Evolutionary conservation across 139 green algal species (phyloP), one percentile per base, ranked within the genome.

Genomic region (Picochlorum costavermella): DNA sequence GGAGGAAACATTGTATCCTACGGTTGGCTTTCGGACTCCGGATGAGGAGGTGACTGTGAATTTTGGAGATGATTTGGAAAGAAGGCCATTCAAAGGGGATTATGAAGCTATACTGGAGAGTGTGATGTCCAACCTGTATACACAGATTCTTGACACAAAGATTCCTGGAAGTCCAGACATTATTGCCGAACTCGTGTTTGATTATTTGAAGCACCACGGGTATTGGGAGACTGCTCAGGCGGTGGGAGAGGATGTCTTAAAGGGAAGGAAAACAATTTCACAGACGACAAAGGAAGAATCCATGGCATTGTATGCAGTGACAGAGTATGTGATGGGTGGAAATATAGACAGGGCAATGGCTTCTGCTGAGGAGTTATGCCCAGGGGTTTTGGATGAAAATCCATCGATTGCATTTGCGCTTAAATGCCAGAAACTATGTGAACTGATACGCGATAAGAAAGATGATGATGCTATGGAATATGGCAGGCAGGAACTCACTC

Each of bases 1-100:
- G 3, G 73, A 82, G 37, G 64, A 84, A 20, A 5, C 23, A 17
- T 69, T 96, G 20, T 92, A 83, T 65, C 89, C 89, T 0, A 79
- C 66, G 23, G 79, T 96, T 3, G 88, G 88, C 2, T 65, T 94
- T 63, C 73, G 86, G 23, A 92, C 87, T 0, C 65, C 64, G 1
- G 69, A 79, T 37, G 85, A 90, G 67, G 79, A 88, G 75, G 63
- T 84, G 2, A 5, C 66, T 2, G 80, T 77, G 26, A 88, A 89
- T 63, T 81, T 88, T 78, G 83, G 83, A 8, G 56, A 60, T 5
- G 57, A 77, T 44, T 62, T 76, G 17, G 58, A 37, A 12, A 13
- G 20, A 20, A 57, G 48, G 17, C 56, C 73, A 16, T 84, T 83
- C 49, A 50, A 43, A 10, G 71, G 67, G 6, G 67, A 86, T 63